phyloP scores from a whole-genome alignment of 2,329 filamentous ascomycete genomes.

The Chaetomiaceae sp. region DNA sequence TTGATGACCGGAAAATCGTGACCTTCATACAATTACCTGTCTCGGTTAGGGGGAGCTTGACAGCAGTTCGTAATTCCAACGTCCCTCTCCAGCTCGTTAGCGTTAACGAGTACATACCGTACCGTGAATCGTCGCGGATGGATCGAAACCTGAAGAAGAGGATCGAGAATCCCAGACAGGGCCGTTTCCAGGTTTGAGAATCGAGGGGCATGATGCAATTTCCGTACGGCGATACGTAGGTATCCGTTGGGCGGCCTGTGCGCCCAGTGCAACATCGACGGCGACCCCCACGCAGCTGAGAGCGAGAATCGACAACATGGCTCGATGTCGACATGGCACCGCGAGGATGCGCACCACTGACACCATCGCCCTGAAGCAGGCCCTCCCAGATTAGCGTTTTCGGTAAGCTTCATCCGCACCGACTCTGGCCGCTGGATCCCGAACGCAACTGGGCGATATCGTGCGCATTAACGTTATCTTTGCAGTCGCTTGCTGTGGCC shows the following conservation, averaged over 20 bases:
- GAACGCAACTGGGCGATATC: background rate
- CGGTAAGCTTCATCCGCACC: constrained; percentile 11
- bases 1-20: background rate
- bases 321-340: constrained; percentile 12
- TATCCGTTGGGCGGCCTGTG: background rate
- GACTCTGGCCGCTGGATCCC: background rate
- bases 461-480: constrained; percentile 17
- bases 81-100: background rate
- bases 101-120: background rate
- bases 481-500: background rate
- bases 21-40: background rate
- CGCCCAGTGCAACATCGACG: constrained; percentile 4
- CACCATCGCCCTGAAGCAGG: constrained; percentile 8
- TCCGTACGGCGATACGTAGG: constrained; percentile 10
- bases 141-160: background rate
- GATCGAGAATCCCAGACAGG: background rate
- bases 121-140: background rate
- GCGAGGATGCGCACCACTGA: constrained; percentile 1
- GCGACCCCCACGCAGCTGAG: constrained; percentile 21
- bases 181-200: background rate
- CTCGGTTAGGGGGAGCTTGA: background rate
- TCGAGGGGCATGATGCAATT: constrained; percentile 11
- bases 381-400: constrained; percentile 13
- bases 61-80: background rate
- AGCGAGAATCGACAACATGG: constrained; percentile 10